Evolutionary conservation across 768 basidiomycete species (phyloP).

Genomic region (Stropharia rugosoannulata): DNA sequence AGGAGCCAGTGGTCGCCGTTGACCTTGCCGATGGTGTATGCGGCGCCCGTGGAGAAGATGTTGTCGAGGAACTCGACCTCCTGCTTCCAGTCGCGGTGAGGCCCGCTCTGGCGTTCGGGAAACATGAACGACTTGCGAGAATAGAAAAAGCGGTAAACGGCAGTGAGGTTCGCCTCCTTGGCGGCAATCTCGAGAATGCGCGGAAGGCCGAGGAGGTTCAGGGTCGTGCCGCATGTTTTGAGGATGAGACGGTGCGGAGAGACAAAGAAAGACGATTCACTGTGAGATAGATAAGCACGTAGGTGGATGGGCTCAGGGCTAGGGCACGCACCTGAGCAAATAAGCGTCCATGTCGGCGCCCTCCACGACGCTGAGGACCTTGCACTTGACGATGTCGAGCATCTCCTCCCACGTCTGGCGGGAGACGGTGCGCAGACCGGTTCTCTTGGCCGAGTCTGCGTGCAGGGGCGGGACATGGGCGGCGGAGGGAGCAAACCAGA

Average conservation of each 20-base stretch:
- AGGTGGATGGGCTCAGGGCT: not conserved
- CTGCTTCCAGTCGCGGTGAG: slow-evolving; percentile 90
- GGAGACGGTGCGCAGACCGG: slow-evolving; percentile 77
- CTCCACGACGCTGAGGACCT: slow-evolving; percentile 86
- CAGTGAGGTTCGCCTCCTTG: slow-evolving; percentile 58
- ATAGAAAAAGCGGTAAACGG: slow-evolving; percentile 93
- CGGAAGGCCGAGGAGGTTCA: slow-evolving; percentile 93
- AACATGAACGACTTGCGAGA: slow-evolving; percentile 99
- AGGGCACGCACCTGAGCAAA: slow-evolving; percentile 75
- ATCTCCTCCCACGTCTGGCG: slow-evolving; percentile 91
- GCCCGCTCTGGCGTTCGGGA: slow-evolving; percentile 91
- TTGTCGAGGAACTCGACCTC: slow-evolving; percentile 92
- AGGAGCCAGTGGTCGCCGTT: slow-evolving; percentile 99
- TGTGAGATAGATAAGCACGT: slow-evolving; percentile 29
- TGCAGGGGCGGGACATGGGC: slow-evolving; percentile 51
- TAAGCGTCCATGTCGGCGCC: slow-evolving; percentile 95
- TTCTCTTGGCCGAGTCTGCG: slow-evolving; percentile 38
- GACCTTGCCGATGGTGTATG: slow-evolving; percentile 96
- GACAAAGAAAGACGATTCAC: slow-evolving; percentile 97
- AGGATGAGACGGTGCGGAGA: slow-evolving; percentile 94
- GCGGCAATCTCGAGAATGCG: slow-evolving; percentile 93
- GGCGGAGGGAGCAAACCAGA: slow-evolving; percentile 91
- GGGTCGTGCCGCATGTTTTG: slow-evolving; percentile 98
- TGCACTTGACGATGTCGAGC: slow-evolving; percentile 95
- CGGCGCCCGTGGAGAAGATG: slow-evolving; percentile 85